Evolutionary conservation across 352 stramenopile species (phyloP), one percentile per base, ranked within the genome.

Genomic region (Pythium oligandrum): DNA sequence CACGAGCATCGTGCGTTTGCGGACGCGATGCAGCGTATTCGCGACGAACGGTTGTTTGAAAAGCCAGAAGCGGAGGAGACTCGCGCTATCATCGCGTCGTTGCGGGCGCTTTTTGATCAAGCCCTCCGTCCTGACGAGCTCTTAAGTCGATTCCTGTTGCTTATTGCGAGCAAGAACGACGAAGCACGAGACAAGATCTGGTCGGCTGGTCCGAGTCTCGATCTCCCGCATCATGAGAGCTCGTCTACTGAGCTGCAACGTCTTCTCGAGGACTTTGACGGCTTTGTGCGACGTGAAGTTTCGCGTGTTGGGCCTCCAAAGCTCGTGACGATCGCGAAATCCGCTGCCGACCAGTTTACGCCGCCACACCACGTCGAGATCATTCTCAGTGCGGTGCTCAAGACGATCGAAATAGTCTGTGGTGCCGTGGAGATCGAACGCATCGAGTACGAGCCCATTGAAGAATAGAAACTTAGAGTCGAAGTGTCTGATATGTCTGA

Each of bases 311-410:
- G 68, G 36, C 64, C 56, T 55, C 86, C 86, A n/a, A 55, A 64
- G 8, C 57, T 96, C n/a, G 75, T 95, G 44, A 93, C 84, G 4
- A 81, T 96, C 26, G 84, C 86, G 4, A 92, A 86, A 49, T 96
- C 86, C 4, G 82, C 73, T 1, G 67, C 68, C 2, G 86, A 96
- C 44, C 53, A 80, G 33, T 96, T 80, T 55, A 68, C 91, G 30
- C 86, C 84, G 4, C 68, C 72, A 0, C 61, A 86, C 40, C 82
- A 93, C 48, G 46, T 84, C 1, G 64, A 83, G 31, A 40, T 61
- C 10, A 73, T 93, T 6, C 59, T 83, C 1, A 34, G 58, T 8
- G 55, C 51, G 30, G 70, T 88, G 7, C 55, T 96, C 30, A 42
- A 40, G 4, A 77, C 86, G 46, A 66, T 96, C 0, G 46, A 61